Percentiles rank a stretch among this genome's conserved stretches.
These are phyloP conservation scores for Volvariella volvacea DNA, from an alignment of 1,284 basidiomycete species.

Conservation along the genomic window DNA sequence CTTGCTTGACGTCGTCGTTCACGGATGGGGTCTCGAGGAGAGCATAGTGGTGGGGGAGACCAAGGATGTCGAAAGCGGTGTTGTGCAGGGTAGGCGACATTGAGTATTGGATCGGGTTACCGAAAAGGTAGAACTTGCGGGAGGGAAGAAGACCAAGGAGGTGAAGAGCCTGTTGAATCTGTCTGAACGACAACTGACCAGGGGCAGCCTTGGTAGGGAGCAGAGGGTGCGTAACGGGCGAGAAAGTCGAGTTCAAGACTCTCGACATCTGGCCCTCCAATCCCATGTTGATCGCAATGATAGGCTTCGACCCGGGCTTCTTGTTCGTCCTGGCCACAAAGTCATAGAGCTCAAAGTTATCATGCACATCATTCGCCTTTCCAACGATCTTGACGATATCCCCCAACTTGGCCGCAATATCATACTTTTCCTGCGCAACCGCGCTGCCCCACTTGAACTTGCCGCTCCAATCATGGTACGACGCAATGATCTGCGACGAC, in stretches of 20 bases:
- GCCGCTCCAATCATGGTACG: conserved; percentile 93
- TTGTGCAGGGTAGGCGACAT: conserved; percentile 95
- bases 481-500: conserved; percentile 78
- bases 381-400: conserved; percentile 94
- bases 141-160: conserved; percentile 75
- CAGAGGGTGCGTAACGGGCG: conserved; percentile 84
- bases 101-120: conserved; percentile 83
- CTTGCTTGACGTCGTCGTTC: conserved; percentile 57
- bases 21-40: conserved; percentile 73
- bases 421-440: conserved; percentile 65
- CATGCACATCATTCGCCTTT: conserved; percentile 68
- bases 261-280: conserved; percentile 84
- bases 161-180: conserved; percentile 79
- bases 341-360: conserved; percentile 76
- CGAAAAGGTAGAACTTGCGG: conserved; percentile 81
- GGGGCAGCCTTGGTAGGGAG: conserved; percentile 85
- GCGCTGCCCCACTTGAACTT: conserved; percentile 76
- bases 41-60: conserved; percentile 77
- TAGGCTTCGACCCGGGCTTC: conserved; percentile 55
- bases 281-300: conserved; percentile 96
- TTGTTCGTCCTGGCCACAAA: conserved; percentile 52
- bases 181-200: conserved; percentile 83
- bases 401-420: conserved; percentile 58
- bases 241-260: conserved; percentile 81
- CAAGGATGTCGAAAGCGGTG: conserved; percentile 76